Conservation (phyloP, 1,284 basidiomycete species). For the Melampsora medusae region DNA sequence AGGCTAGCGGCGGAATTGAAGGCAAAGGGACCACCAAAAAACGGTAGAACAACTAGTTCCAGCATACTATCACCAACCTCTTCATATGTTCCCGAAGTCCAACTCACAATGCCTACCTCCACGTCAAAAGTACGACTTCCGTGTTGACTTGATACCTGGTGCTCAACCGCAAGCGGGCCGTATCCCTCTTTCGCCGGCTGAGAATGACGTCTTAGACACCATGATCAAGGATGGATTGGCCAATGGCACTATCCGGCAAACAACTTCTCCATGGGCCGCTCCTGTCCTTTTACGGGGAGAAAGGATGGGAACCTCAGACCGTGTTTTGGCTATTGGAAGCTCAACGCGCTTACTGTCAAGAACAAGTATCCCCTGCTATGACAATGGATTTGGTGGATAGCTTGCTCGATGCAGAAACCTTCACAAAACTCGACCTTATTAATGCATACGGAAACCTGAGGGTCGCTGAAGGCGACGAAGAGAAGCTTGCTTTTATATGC, state of each 20-base stretch:
- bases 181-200: background rate
- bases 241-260: background rate
- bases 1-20: no score
- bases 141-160: background rate
- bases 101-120: background rate
- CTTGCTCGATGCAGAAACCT: no score
- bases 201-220: background rate
- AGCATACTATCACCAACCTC: background rate
- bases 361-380: background rate
- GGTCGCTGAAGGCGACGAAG: no score
- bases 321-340: constrained; percentile 58
- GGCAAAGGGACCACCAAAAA: no score
- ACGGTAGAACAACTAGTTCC: no score
- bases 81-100: background rate
- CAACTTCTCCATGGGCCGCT: background rate
- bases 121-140: background rate
- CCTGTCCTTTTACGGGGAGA: background rate
- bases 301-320: constrained; percentile 48
- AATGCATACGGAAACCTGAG: no score
- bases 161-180: background rate
- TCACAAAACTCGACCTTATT: no score
- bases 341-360: constrained; percentile 53
- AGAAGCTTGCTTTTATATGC: no score
- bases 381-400: background rate
- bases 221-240: background rate